phyloP scores from a whole-genome alignment of 371 early-diverging fungal genomes.

The Mucor piriformis region DNA sequence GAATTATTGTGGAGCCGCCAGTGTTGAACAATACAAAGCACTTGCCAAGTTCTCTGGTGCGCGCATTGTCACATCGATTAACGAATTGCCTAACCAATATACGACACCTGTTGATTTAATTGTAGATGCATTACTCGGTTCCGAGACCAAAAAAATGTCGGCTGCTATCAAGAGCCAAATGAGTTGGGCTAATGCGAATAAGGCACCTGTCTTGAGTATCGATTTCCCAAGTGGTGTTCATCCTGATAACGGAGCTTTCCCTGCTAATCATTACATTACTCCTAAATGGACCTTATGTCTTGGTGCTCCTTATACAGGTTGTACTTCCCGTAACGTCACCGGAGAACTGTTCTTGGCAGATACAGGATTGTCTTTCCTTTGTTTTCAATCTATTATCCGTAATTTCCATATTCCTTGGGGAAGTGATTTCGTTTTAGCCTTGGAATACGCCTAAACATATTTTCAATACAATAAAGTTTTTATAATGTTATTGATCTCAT shows the following conservation, averaged over 20 bases:
- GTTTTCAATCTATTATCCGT: slow-evolving; percentile 57
- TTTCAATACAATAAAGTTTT: too few relatives aligned
- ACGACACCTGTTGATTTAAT: slow-evolving; percentile 77
- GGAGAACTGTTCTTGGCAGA: slow-evolving; percentile 83
- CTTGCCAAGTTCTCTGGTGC: slow-evolving; percentile 41
- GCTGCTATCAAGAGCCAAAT: slow-evolving; percentile 44
- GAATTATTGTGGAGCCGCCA: slow-evolving; percentile 8
- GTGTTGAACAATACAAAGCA: slow-evolving; percentile 25
- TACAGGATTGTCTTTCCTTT: slow-evolving; percentile 68
- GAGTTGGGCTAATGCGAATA: slow-evolving; percentile 76
- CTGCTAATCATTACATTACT: slow-evolving; percentile 37
- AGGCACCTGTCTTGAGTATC: slow-evolving; percentile 70
- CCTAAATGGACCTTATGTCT: slow-evolving; percentile 81
- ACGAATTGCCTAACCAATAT: slow-evolving; percentile 54
- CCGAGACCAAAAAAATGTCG: slow-evolving; percentile 15
- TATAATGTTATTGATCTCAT: too few relatives aligned
- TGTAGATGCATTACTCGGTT: slow-evolving; percentile 76
- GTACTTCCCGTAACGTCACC: slow-evolving; percentile 55
- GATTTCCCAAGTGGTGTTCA: slow-evolving; percentile 79
- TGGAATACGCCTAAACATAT: slow-evolving; percentile 51
- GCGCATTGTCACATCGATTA: slow-evolving; percentile 26
- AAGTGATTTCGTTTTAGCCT: slow-evolving; percentile 70
- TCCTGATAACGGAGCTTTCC: slow-evolving; percentile 48
- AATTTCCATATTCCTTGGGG: slow-evolving; percentile 76
- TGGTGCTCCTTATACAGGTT: slow-evolving; percentile 74